These are phyloP conservation scores for Halophytophthora polymorphica DNA, from an alignment of 352 stramenopile species.

Conservation along the genomic window DNA sequence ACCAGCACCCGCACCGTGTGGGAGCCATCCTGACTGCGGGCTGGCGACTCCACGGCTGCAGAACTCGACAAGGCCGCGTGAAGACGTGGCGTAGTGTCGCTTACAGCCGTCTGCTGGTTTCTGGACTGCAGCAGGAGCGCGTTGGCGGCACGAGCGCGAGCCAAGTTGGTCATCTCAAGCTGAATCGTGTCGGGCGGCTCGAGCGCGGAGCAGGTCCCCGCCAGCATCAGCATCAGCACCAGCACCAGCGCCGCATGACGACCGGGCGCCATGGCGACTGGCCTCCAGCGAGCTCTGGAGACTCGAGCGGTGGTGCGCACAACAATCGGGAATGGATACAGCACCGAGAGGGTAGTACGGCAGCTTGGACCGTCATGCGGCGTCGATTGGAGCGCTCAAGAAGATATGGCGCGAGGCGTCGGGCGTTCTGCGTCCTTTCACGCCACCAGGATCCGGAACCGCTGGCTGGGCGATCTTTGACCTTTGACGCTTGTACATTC, in stretches of 20 bases:
- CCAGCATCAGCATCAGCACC: slow-evolving; percentile 4
- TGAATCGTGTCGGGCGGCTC: slow-evolving; percentile 25
- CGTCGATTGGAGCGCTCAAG: no score
- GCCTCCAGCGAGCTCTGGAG: no score
- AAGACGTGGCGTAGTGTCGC: neutral
- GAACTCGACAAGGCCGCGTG: no score
- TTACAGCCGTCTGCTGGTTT: slow-evolving; percentile 1
- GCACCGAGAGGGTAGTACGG: no score
- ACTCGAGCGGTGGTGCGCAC: no score
- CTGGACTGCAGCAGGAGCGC: slow-evolving; percentile 7
- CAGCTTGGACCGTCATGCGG: no score
- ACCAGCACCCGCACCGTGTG: slow-evolving; percentile 72
- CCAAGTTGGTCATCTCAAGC: slow-evolving; percentile 37
- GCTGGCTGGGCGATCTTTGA: no score
- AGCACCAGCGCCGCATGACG: slow-evolving; percentile 16
- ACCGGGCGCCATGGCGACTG: neutral
- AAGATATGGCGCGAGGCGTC: no score
- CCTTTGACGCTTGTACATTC: no score
- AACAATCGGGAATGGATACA: no score
- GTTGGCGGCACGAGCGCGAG: slow-evolving; percentile 12
- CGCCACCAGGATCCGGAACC: no score
- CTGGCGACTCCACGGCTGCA: slow-evolving; percentile 31
- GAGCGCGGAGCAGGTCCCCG: slow-evolving; percentile 1
- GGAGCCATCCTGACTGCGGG: slow-evolving; percentile 52
- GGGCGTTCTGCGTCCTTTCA: no score